Conservation (phyloP, 1,284 basidiomycete genomes). For the Hypsizygus ulmarius region DNA sequence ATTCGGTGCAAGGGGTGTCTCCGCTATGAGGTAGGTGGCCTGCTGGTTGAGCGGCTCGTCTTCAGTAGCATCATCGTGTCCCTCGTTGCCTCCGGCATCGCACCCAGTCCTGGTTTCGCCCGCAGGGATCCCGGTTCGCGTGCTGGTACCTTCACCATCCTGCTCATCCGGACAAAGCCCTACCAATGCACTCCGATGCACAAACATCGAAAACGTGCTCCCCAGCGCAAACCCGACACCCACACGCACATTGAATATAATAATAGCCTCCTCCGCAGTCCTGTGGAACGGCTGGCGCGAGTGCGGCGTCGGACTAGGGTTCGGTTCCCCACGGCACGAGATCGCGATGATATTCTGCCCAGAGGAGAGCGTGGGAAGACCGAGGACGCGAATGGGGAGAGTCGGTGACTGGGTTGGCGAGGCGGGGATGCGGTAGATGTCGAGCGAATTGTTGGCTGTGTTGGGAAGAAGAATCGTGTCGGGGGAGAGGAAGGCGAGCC, state of each 20-base stretch:
- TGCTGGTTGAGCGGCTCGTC: not conserved
- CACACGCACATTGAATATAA: constrained; percentile 41
- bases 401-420: constrained; percentile 15
- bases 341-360: constrained; percentile 30
- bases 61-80: not conserved
- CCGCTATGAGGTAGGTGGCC: not conserved
- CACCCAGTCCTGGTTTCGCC: not conserved
- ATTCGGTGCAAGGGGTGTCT: no score
- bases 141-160: not conserved
- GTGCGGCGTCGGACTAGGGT: constrained; percentile 26
- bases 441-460: constrained; percentile 14
- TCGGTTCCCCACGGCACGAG: constrained; percentile 45
- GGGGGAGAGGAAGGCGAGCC: constrained; percentile 40
- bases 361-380: constrained; percentile 34
- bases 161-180: constrained; percentile 8
- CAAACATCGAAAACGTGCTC: constrained; percentile 36
- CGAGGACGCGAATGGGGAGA: constrained; percentile 25
- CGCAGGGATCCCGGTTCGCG: not conserved
- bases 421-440: constrained; percentile 10
- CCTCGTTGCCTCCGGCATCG: not conserved
- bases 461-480: constrained; percentile 43
- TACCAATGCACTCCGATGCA: constrained; percentile 37
- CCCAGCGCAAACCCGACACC: constrained; percentile 10
- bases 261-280: constrained; percentile 34
- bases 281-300: constrained; percentile 29